Base-by-base conservation (phyloP, 1,284 basidiomycete species). In the Moniliophthora roreri region DNA sequence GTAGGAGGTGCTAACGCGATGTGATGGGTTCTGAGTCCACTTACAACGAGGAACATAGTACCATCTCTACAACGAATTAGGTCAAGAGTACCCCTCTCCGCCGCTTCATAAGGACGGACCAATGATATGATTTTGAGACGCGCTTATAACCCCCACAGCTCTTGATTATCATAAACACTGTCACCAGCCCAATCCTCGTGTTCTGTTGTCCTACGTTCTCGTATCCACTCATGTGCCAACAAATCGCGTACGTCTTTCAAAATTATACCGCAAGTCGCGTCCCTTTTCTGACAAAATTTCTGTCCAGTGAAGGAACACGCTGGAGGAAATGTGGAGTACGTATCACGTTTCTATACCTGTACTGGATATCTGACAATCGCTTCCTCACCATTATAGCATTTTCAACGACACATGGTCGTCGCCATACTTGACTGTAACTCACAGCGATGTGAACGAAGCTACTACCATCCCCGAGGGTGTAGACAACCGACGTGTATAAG, bases 391-490 rank as follows among this genome's bases (percentile, higher is more conserved):
- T 26, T 45, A 55, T 59, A 88, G 87, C 85, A 89, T 65, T 89
- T 88, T 65, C 85, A 88, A 68, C 78, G 86, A 52, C 85, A 87
- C 60, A 66, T 83, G 38, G 76, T 89, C 55, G 72, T 81, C 42
- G 86, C 84, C 48, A 84, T 89, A 67, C 72, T 84, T 67, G 85
- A 89, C 63, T 89, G 85, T 70, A 80, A 70, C 65, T 81, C 78
- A 21, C 61, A 63, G 32, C 76, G 70, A 39, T 89, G 87, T 69
- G 80, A 85, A 66, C 75, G 76, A 60, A 89, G 86, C 62, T 77
- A 78, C 53, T 72, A 72, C 59, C 87, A 89, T 63, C 75, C 79
- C 10, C 77, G 67, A 54, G 64, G 63, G 36, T 89, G 87, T 65
- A 75, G 72, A 52, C 72, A 77, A 16, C 69, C 66, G 2, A 67